A percentile compares a stretch with the other conserved stretches of the same genome.
These are phyloP conservation scores for Plasmodium chabaudi DNA, from an alignment of 169 alveolate genomes.

Conservation along the genomic window DNA sequence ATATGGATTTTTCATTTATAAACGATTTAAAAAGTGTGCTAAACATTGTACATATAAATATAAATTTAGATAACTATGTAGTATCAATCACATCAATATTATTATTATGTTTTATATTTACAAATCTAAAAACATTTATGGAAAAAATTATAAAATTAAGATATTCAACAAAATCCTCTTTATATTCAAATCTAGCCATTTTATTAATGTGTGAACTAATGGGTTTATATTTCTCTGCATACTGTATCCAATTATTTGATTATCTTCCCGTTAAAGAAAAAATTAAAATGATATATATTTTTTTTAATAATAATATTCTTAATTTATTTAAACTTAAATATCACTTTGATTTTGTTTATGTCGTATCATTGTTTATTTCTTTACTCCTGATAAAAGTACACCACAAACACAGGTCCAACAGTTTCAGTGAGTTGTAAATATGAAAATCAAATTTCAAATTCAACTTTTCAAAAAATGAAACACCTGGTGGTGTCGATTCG, in stretches of 20 bases:
- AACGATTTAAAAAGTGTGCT: conserved; percentile 42
- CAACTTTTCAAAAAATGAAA: too few species aligned
- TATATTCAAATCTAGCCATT: conserved; percentile 58
- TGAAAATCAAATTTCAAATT: background rate
- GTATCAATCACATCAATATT: conserved; percentile 45
- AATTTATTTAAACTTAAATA: conserved; percentile 46
- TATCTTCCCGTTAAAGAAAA: conserved; percentile 53
- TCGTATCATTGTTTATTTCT: conserved; percentile 34
- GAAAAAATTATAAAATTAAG: conserved; percentile 57
- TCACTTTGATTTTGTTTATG: conserved; percentile 65
- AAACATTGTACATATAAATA: conserved; percentile 55
- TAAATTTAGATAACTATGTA: conserved; percentile 54
- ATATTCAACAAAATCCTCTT: conserved; percentile 51
- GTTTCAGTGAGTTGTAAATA: conserved; percentile 18
- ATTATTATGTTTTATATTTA: conserved; percentile 47
- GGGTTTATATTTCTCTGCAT: conserved; percentile 66
- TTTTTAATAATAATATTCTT: conserved; percentile 34
- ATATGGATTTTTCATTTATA: conserved; percentile 50
- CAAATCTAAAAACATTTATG: conserved; percentile 69
- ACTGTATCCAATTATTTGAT: conserved; percentile 65
- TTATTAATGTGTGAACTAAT: conserved; percentile 55
- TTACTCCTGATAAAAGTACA: conserved; percentile 13
- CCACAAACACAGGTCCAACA: conserved; percentile 19
- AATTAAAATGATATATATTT: conserved; percentile 50
- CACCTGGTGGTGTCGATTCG: too few species aligned